Conservation (phyloP, 192 early-diverging fungal genomes). For the Funneliformis mosseae region DNA sequence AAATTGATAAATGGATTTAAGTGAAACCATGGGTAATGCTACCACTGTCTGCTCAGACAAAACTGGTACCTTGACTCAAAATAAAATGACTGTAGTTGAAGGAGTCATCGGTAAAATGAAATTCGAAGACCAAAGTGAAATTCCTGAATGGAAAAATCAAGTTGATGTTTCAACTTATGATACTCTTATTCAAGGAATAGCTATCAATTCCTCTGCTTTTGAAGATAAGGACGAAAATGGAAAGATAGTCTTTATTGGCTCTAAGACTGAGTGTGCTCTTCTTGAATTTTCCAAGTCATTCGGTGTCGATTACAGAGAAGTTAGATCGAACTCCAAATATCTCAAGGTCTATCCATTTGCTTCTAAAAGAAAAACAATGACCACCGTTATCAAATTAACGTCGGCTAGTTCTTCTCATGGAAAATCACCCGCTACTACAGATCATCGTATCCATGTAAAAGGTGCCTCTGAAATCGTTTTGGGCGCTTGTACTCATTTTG, state of each 20-base stretch:
- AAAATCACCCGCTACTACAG: conserved; percentile 24
- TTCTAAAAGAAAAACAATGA: conserved; percentile 90
- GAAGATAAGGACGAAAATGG: conserved; percentile 68
- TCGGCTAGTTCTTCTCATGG: conserved; percentile 29
- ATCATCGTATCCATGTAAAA: conserved; percentile 69
- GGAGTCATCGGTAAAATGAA: conserved; percentile 55
- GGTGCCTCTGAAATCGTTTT: conserved; percentile 85
- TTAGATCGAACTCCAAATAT: conserved; percentile 53
- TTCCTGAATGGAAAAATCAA: conserved; percentile 50
- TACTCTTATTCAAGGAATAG: conserved; percentile 59
- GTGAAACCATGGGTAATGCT: conserved; percentile 84
- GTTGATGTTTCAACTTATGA: conserved; percentile 50
- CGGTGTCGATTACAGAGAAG: conserved; percentile 62
- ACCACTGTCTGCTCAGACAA: conserved; percentile 87
- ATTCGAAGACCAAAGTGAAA: conserved; percentile 47
- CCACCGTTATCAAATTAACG: conserved; percentile 59
- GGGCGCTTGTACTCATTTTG: conserved; percentile 58
- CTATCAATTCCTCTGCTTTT: conserved; percentile 78
- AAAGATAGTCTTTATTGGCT: conserved; percentile 66
- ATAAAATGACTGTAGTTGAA: conserved; percentile 79
- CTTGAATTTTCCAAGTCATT: conserved; percentile 65
- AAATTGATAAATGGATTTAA: background rate
- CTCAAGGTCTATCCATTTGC: conserved; percentile 85
- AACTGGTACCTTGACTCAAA: conserved; percentile 85
- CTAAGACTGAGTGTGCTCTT: conserved; percentile 82